Conservation (phyloP, 1,284 basidiomycete species). For the Hemileccinum hortonii region DNA sequence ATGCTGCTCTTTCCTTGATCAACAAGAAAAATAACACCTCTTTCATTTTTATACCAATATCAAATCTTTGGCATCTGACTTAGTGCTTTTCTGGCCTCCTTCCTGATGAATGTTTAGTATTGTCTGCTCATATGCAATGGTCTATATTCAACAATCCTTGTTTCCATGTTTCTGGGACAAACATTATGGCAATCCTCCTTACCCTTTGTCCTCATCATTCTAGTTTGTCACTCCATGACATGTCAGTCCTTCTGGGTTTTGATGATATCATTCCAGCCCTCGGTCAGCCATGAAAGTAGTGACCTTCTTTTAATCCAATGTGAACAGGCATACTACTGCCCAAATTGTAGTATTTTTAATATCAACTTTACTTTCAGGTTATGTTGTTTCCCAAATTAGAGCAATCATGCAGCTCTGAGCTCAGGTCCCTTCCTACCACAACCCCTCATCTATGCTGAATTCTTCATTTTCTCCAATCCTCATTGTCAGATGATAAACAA, state of each 20-base stretch:
- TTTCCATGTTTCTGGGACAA: conserved; percentile 2
- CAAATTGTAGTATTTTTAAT: too few relatives aligned
- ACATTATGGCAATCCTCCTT: background rate
- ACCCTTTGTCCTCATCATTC: background rate
- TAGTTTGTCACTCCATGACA: background rate
- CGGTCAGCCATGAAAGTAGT: too few relatives aligned
- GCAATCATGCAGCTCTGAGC: background rate
- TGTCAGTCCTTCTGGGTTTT: background rate
- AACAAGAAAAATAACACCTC: conserved; percentile 7
- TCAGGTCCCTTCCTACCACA: background rate
- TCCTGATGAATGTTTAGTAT: background rate
- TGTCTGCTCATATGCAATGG: conserved; percentile 1
- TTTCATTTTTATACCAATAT: conserved; percentile 6
- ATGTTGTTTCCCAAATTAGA: background rate
- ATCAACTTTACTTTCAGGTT: conserved; percentile 3
- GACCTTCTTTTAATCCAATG: too few relatives aligned
- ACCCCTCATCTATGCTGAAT: background rate
- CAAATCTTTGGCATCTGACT: too few relatives aligned
- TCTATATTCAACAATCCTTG: conserved; percentile 1
- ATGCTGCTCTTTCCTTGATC: conserved; percentile 6
- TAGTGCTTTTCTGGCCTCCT: too few relatives aligned
- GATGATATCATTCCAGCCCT: background rate
- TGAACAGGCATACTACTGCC: too few relatives aligned
- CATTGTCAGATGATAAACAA: too few relatives aligned
- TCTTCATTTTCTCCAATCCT: conserved; percentile 1